Base-by-base conservation (phyloP, 1,284 basidiomycete genomes). In the Somion occarium region DNA sequence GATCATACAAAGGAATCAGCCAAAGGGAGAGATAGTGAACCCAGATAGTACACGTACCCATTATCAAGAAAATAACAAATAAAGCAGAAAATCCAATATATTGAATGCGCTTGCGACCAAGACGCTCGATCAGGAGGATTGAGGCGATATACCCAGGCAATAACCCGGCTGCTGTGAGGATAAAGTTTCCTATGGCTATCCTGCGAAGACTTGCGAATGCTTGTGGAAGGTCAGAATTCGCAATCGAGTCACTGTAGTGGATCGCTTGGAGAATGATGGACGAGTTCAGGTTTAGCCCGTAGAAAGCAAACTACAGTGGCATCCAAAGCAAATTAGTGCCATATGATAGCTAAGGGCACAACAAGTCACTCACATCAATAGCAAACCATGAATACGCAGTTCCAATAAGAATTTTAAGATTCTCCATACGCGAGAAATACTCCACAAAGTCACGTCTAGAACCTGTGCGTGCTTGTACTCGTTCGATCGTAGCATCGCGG, bases 221-320 rank as follows among this genome's bases (percentile, higher is more conserved):
- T 7, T 42, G n/a, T 5, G 11, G 9, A 1, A 2, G 49, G 3
- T 56, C 59, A 9, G 22, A 7, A 18, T 20, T 26, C n/a, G 25
- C 5, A 5, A 24, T n/a, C 5, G 39, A 41, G 24, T 27, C 25
- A 62, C 81, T 80, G 53, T 75, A 76, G 27, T 23, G 24, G 57
- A 85, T 80, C n/a, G 74, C 70, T 51, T 68, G 56, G n/a, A 83
- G 69, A 47, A 84, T 77, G 64, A 82, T 83, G 38, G 79, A 77
- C 7, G 82, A 84, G 73, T 92, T 93, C 48, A 92, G 75, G 51
- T 86, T 83, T 46, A 92, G 76, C 53, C 89, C 89, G 69, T 91
- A 91, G 73, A 92, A 93, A 22, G 83, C 82, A 70, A 92, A 81
- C 77, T 90, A 34, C 30, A 7, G 15, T 15, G 72, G 49, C 5